Conservation (phyloP, 352 stramenopile species). For the Phytophthora chlamydospora region DNA sequence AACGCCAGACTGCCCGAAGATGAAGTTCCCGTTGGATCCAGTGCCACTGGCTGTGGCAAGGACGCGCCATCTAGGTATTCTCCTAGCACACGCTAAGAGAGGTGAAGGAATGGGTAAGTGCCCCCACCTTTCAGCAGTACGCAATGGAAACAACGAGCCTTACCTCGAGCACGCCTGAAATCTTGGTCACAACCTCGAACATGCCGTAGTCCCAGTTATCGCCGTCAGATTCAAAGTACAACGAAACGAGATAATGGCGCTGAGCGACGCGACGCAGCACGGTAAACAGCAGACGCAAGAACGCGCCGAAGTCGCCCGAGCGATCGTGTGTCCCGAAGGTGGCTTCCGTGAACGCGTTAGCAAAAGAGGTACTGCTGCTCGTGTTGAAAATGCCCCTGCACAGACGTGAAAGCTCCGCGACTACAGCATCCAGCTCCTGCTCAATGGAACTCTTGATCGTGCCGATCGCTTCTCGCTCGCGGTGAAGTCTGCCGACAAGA, state of each 20-base stretch:
- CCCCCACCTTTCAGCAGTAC: not conserved
- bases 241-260: slow-evolving; percentile 67
- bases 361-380: slow-evolving; percentile 77
- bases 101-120: not conserved
- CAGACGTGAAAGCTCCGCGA: slow-evolving; percentile 70
- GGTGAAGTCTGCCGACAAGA: slow-evolving; percentile 55
- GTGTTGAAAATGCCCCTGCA: slow-evolving; percentile 78
- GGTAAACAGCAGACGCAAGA: slow-evolving; percentile 69
- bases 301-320: slow-evolving; percentile 72
- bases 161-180: slow-evolving; percentile 72
- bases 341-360: slow-evolving; percentile 75
- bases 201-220: slow-evolving; percentile 76
- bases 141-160: not conserved
- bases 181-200: slow-evolving; percentile 66
- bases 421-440: slow-evolving; percentile 64
- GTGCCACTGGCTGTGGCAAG: slow-evolving; percentile 14
- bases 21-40: slow-evolving; percentile 28
- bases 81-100: slow-evolving; percentile 53
- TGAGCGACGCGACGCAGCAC: slow-evolving; percentile 69
- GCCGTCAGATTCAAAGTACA: slow-evolving; percentile 67
- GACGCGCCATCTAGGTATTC: slow-evolving; percentile 69
- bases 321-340: slow-evolving; percentile 73
- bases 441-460: slow-evolving; percentile 76
- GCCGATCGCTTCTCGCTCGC: slow-evolving; percentile 78
- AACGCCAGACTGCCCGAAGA: slow-evolving; percentile 35